A percentile compares a stretch with the other conserved stretches of the same genome.
Evolutionary conservation across 2,329 filamentous ascomycete species (phyloP).

Genomic region (Arthroderma sp.): DNA sequence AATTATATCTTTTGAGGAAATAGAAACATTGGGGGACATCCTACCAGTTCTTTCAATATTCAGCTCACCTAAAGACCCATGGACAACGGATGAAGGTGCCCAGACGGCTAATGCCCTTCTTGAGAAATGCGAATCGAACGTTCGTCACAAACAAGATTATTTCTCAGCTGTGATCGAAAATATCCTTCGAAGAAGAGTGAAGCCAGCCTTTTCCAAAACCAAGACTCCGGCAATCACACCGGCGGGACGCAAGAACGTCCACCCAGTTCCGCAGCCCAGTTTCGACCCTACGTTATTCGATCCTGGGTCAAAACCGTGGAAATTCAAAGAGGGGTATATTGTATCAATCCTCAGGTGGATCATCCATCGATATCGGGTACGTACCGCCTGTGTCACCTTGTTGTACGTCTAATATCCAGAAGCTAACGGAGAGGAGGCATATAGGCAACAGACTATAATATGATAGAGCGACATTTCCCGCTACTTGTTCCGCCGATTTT

Average conservation of each 20-base stretch:
- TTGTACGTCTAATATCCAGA: neutral
- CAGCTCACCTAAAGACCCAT: constrained; percentile 24
- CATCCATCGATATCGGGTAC: constrained; percentile 27
- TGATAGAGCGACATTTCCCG: constrained; percentile 34
- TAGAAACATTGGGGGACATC: constrained; percentile 19
- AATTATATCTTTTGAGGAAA: constrained; percentile 16
- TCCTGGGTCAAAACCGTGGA: constrained; percentile 31
- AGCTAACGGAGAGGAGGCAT: constrained; percentile 16
- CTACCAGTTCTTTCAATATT: constrained; percentile 26
- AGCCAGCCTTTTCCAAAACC: constrained; percentile 32
- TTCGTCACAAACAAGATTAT: constrained; percentile 1
- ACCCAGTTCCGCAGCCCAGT: constrained; percentile 26
- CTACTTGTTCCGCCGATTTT: constrained; percentile 35
- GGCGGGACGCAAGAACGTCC: constrained; percentile 34
- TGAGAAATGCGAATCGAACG: constrained; percentile 7
- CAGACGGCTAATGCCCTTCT: constrained; percentile 16
- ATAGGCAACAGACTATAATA: constrained; percentile 12
- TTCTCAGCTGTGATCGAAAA: constrained; percentile 19
- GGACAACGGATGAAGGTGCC: constrained; percentile 23
- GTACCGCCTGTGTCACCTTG: constrained; percentile 7
- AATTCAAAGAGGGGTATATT: constrained; percentile 25
- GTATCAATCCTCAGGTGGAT: constrained; percentile 28
- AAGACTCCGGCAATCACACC: constrained; percentile 33
- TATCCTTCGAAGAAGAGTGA: constrained; percentile 25
- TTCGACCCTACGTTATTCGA: constrained; percentile 29